Conservation (phyloP, 345 rosid species). For the Capsella bursapastoris region DNA sequence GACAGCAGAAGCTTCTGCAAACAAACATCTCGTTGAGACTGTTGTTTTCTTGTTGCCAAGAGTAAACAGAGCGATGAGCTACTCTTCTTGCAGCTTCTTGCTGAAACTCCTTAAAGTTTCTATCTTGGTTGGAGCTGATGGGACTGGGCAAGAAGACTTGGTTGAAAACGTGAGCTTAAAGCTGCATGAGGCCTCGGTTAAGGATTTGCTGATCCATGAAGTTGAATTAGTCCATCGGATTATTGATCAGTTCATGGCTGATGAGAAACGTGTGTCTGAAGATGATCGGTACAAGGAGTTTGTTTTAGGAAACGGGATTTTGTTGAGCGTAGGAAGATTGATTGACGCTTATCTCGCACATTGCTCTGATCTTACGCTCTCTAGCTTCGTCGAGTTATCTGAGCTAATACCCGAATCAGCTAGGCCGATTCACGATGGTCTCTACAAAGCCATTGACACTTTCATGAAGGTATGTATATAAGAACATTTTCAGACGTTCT, state of each 20-base stretch:
- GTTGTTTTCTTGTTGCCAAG: constrained; percentile 70
- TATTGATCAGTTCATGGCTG: constrained; percentile 51
- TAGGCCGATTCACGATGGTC: constrained; percentile 75
- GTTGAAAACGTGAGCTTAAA: constrained; percentile 60
- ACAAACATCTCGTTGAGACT: constrained; percentile 71
- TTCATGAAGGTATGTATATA: constrained; percentile 66
- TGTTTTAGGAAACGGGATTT: constrained; percentile 53
- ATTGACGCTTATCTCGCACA: constrained; percentile 67
- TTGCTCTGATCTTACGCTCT: constrained; percentile 54
- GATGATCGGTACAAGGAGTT: constrained; percentile 53
- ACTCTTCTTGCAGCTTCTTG: constrained; percentile 79
- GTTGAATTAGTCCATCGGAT: constrained; percentile 68
- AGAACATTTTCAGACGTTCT: background rate
- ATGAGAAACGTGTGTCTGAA: constrained; percentile 49
- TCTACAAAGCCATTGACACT: constrained; percentile 82
- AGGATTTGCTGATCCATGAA: constrained; percentile 73
- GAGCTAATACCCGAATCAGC: constrained; percentile 67
- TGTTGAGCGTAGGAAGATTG: constrained; percentile 69
- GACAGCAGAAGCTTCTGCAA: constrained; percentile 54
- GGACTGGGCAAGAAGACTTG: constrained; percentile 57
- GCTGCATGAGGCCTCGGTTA: constrained; percentile 74
- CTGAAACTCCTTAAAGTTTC: constrained; percentile 76
- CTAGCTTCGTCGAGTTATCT: constrained; percentile 62
- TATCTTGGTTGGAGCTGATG: constrained; percentile 63
- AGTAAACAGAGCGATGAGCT: constrained; percentile 54